Evolutionary conservation across 2,329 filamentous ascomycete species (phyloP), one percentile per base, ranked within the genome.

Genomic region (Ophiostoma populinum): DNA sequence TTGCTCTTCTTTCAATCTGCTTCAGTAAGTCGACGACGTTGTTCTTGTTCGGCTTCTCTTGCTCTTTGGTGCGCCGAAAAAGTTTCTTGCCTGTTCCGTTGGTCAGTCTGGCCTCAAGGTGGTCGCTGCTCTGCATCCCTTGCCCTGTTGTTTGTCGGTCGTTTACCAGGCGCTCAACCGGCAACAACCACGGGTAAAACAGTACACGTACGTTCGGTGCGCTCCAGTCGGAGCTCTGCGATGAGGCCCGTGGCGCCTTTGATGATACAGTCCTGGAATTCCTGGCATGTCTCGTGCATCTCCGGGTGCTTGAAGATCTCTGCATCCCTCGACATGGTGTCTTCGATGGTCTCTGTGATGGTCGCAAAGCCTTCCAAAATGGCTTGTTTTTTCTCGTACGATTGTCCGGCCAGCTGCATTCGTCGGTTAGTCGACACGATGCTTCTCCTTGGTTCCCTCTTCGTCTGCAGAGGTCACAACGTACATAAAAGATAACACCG

Each of bases 301-400:
- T 40, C 38, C 3, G 35, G 35, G 22, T 37, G 27, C 3, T 24
- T n/a, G 5, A 27, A 28, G 27, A 32, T 37, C 17, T 27, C 25
- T 21, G 32, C 32, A 10, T 24, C 32, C 12, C 35, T 37, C 15
- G 36, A 32, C 35, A 37, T 40, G 18, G 38, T 35, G 11, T 32
- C 35, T 24, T 27, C 24, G 8, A 37, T 37, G 13, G 35, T 35
- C 4, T 37, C 35, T 10, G 38, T 37, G 27, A 40, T 37, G 12
- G 15, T 25, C n/a, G 37, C 38, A 8, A 40, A 40, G 11, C 34
- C 38, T 2, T 27, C 38, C 7, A 37, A 26, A 11, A 37, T 35
- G 9, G 21, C 15, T 17, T 40, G 21, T 12, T 40, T 35, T 16
- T 34, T 34, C n/a, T 37, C 31, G 24, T 32, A 28, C 2, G 38